phyloP scores from a whole-genome alignment of 805 yeast species.

The Wickerhamiella alocasiicola region DNA sequence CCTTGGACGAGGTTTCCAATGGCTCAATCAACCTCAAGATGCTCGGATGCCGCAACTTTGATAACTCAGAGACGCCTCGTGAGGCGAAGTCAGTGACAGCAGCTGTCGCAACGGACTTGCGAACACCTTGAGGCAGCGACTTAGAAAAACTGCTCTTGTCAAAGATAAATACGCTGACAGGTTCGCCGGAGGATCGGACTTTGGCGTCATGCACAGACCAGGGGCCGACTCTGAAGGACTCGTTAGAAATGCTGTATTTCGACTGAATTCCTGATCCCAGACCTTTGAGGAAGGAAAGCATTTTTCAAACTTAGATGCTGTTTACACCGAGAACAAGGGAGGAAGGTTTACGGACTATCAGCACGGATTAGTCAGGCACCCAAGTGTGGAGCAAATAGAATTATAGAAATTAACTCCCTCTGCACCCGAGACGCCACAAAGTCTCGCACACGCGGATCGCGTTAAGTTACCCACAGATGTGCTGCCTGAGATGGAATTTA shows the following conservation, averaged over 20 bases:
- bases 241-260: slow-evolving; percentile 54
- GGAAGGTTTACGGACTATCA: neutral
- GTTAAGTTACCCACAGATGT: too few relatives aligned
- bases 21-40: slow-evolving; percentile 77
- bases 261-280: slow-evolving; percentile 25
- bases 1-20: slow-evolving; percentile 68
- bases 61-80: slow-evolving; percentile 55
- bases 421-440: too few relatives aligned
- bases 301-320: neutral
- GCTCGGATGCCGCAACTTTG: slow-evolving; percentile 83
- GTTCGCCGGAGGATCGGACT: slow-evolving; percentile 33
- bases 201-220: slow-evolving; percentile 86
- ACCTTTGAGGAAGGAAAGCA: slow-evolving; percentile 22
- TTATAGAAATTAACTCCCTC: too few relatives aligned
- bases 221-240: slow-evolving; percentile 61
- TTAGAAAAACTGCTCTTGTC: slow-evolving; percentile 64
- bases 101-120: slow-evolving; percentile 36
- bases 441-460: too few relatives aligned
- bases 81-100: slow-evolving; percentile 57
- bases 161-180: slow-evolving; percentile 73
- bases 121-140: slow-evolving; percentile 20
- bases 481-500: neutral
- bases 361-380: neutral
- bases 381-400: too few relatives aligned
- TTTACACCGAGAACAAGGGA: neutral